phyloP scores from a whole-genome alignment of 495 filamentous ascomycete species.

The Lasiosphaeriaceae sp. region DNA sequence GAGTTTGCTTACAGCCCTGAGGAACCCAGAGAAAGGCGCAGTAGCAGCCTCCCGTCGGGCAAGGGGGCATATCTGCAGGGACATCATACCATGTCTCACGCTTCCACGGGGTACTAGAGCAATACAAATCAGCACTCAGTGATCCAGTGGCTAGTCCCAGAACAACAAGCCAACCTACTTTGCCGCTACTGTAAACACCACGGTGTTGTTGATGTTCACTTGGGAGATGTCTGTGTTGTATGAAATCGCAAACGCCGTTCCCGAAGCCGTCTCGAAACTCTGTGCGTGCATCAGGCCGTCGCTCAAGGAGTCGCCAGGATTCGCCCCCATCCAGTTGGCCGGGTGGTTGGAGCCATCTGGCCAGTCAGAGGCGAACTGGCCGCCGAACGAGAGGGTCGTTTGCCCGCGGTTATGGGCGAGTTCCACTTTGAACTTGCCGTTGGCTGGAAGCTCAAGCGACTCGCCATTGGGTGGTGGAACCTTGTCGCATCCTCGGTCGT shows the following conservation, averaged over 20 bases:
- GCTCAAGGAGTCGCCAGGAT: constrained; percentile 28
- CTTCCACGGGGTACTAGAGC: constrained; percentile 44
- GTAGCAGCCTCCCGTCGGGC: constrained; percentile 47
- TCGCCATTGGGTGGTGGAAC: constrained; percentile 38
- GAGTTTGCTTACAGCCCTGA: constrained; percentile 36
- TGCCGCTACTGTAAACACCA: constrained; percentile 42
- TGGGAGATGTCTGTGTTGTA: constrained; percentile 44
- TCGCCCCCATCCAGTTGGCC: constrained; percentile 42
- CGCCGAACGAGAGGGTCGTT: constrained; percentile 47
- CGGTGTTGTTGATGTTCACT: constrained; percentile 51
- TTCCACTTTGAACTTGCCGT: constrained; percentile 49
- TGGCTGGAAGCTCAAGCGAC: constrained; percentile 50
- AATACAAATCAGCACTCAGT: too few relatives aligned
- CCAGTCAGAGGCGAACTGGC: constrained; percentile 38
- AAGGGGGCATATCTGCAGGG: constrained; percentile 42
- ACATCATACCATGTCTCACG: constrained; percentile 46
- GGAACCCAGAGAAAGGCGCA: constrained; percentile 60
- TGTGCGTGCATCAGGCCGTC: constrained; percentile 45
- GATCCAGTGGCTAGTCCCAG: too few relatives aligned
- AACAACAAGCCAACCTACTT: constrained; percentile 17
- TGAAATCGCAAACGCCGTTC: constrained; percentile 53
- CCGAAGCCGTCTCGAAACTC: constrained; percentile 41
- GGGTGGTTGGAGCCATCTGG: constrained; percentile 46
- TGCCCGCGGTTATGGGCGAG: constrained; percentile 49
- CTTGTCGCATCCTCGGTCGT: constrained; percentile 43